A percentile compares a stretch with the other conserved stretches of the same genome.
Evolutionary conservation across 495 filamentous ascomycete genomes (phyloP).

Genomic region (Daldinia decipiens): DNA sequence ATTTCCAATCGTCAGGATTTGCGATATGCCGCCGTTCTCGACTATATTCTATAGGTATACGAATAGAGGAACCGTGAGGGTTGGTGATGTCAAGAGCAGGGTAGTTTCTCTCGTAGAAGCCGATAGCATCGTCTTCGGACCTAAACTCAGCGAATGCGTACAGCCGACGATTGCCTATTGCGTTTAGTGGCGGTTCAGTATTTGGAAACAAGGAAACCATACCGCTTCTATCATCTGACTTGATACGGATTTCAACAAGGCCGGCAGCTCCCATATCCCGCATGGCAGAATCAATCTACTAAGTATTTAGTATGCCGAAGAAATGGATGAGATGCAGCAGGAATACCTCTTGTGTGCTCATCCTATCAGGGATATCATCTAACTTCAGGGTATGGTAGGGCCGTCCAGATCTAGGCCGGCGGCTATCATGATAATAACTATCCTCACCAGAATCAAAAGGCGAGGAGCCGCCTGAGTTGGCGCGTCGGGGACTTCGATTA

Average conservation of each 20-base stretch:
- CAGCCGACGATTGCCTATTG: slow-evolving; percentile 72
- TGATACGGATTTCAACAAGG: slow-evolving; percentile 47
- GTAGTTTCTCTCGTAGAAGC: slow-evolving; percentile 73
- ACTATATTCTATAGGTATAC: slow-evolving; percentile 48
- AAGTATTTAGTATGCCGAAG: slow-evolving; percentile 9
- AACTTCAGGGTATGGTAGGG: slow-evolving; percentile 49
- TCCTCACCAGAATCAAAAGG: slow-evolving; percentile 40
- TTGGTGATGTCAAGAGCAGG: slow-evolving; percentile 68
- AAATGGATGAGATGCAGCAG: background rate
- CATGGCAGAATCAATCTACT: slow-evolving; percentile 42
- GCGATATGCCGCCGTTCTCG: slow-evolving; percentile 50
- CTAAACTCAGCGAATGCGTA: slow-evolving; percentile 77
- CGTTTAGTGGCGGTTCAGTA: slow-evolving; percentile 55
- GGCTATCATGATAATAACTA: slow-evolving; percentile 39
- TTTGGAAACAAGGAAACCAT: slow-evolving; percentile 12
- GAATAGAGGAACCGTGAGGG: slow-evolving; percentile 39
- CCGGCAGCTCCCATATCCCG: slow-evolving; percentile 45
- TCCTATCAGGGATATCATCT: slow-evolving; percentile 46
- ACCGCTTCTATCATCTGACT: slow-evolving; percentile 45
- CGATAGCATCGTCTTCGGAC: slow-evolving; percentile 66
- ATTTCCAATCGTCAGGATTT: slow-evolving; percentile 76
- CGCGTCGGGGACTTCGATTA: slow-evolving; percentile 39
- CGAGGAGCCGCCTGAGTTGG: slow-evolving; percentile 38
- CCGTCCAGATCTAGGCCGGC: slow-evolving; percentile 40
- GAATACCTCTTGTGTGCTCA: slow-evolving; percentile 40